Evolutionary conservation across 129 eudicot genomes (phyloP), one percentile per base, ranked within the genome.

Genomic region (Helianthus annuus): DNA sequence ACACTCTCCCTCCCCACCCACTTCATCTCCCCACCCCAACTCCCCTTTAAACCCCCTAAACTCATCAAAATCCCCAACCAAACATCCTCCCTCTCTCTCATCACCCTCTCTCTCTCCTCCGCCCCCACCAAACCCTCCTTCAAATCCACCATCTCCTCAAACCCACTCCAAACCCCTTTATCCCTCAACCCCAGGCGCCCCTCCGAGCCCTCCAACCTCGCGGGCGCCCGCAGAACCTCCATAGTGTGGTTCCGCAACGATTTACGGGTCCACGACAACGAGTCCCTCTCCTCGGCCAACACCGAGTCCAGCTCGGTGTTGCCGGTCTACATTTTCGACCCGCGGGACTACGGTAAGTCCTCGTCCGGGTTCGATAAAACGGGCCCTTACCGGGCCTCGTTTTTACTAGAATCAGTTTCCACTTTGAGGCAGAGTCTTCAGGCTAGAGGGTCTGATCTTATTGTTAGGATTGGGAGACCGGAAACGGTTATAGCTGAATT

Each of bases 221-320:
- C 86, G n/a, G 89, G 69, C 6, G 54, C 79, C 1, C 88, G 96
- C 6, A 82, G 92, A 1, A 82, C 96, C 36, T 69, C 98, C 14
- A 79, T 92, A 19, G 96, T 87, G 12, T 92, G 95, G 98, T 85
- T 92, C 81, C 87, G 98, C 9, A 92, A 87, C 74, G 98, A 92
- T 59, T 88, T 92, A n/a, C 81, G 98, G 4, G 81, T 89, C 54
- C 87, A 87, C 71, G 98, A 92, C 67, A 89, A 92, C 36, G 98
- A 92, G 49, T 74, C 81, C 24, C 83, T 92, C 14, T 67, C 84
- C 36, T 38, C 96, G 11, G 98, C 98, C 16, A 85, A 85, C 80
- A 85, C 82, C 48, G 98, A 92, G 17, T 85, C 96, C 1, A 51
- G 80, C 53, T 92, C 96, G 3, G 92, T 89, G 0, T 76, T 92